Conservation (phyloP, 345 rosid species). For the Bruguiera sexangula region DNA sequence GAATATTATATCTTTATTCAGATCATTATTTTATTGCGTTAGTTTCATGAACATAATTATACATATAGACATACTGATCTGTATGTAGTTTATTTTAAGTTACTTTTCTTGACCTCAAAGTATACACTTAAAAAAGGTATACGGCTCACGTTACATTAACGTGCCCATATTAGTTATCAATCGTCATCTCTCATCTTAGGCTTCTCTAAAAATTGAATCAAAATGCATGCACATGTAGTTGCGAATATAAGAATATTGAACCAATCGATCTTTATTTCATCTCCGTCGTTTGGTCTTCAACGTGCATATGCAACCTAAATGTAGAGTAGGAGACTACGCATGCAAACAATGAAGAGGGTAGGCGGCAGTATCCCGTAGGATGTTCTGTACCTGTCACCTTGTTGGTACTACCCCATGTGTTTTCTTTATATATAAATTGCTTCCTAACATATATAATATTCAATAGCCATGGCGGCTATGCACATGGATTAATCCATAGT, state of each 20-base stretch:
- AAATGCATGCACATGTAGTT: slow-evolving; percentile 18
- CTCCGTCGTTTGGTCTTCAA: slow-evolving; percentile 7
- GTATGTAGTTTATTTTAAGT: too few relatives aligned
- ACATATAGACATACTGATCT: too few relatives aligned
- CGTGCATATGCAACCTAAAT: slow-evolving; percentile 16
- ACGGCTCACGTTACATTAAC: too few relatives aligned
- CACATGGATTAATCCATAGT: slow-evolving; percentile 31
- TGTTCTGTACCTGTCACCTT: slow-evolving; percentile 14
- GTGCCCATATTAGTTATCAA: too few relatives aligned
- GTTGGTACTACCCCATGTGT: not conserved
- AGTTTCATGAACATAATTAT: too few relatives aligned
- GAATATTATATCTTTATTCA: too few relatives aligned
- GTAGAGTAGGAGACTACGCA: slow-evolving; percentile 4
- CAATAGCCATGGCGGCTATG: slow-evolving; percentile 18
- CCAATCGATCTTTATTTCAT: not conserved
- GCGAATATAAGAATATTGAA: not conserved
- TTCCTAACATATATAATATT: not conserved
- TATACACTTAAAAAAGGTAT: too few relatives aligned
- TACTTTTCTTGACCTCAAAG: too few relatives aligned
- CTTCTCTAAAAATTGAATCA: not conserved
- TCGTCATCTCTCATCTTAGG: too few relatives aligned
- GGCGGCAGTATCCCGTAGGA: slow-evolving; percentile 16
- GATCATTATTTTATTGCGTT: too few relatives aligned
- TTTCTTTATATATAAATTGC: not conserved
- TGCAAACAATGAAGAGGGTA: slow-evolving; percentile 2